Evolutionary conservation across 2,329 filamentous ascomycete genomes (phyloP).

Genomic region (Aspergillus ibericus): DNA sequence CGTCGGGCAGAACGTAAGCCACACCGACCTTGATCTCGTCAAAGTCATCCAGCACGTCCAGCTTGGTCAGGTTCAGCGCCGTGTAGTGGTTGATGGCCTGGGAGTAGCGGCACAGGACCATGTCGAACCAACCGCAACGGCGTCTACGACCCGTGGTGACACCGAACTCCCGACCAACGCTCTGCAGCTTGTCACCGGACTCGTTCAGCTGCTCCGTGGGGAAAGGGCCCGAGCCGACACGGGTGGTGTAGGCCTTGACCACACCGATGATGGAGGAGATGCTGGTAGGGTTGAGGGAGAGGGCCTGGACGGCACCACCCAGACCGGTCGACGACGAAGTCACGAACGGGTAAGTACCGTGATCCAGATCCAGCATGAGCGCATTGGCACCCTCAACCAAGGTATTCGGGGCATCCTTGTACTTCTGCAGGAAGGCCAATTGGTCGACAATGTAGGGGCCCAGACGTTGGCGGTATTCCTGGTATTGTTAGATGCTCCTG

Average conservation of each 20-base stretch:
- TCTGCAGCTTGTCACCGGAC: conserved; percentile 57
- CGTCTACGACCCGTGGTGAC: conserved; percentile 62
- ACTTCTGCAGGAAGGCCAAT: conserved; percentile 55
- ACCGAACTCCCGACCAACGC: conserved; percentile 55
- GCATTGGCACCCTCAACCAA: conserved; percentile 65
- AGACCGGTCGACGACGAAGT: conserved; percentile 51
- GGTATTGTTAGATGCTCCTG: conserved; percentile 3
- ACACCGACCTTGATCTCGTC: conserved; percentile 63
- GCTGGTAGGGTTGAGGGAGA: conserved; percentile 58
- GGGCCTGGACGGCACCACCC: conserved; percentile 56
- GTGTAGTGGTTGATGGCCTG: conserved; percentile 56
- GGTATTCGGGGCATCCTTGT: conserved; percentile 56
- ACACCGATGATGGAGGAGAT: conserved; percentile 62
- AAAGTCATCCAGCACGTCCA: conserved; percentile 65
- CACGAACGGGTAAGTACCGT: conserved; percentile 54
- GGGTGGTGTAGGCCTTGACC: conserved; percentile 65
- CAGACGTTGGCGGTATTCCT: conserved; percentile 41
- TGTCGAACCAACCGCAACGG: conserved; percentile 65
- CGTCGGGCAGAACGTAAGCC: conserved; percentile 54
- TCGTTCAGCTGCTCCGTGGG: conserved; percentile 62
- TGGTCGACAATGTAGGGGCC: conserved; percentile 44
- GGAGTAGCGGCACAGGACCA: conserved; percentile 64
- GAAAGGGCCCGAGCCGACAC: conserved; percentile 61
- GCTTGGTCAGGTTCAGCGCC: conserved; percentile 63
- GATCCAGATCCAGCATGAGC: conserved; percentile 60